phyloP scores from a whole-genome alignment of 169 alveolate genomes.

The Plasmodium cynomolgi region DNA sequence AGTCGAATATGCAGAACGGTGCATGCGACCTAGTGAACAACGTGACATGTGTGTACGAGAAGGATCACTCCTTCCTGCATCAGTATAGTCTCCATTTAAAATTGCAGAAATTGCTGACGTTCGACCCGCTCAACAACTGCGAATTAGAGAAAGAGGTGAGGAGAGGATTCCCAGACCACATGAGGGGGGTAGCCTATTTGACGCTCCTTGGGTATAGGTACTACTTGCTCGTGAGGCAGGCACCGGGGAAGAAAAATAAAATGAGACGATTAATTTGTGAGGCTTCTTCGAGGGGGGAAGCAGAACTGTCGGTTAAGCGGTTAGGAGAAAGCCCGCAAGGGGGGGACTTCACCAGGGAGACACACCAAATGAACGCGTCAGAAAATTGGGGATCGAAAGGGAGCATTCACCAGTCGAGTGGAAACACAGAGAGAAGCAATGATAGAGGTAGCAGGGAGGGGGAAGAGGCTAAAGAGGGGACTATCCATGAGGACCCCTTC shows the following conservation, averaged over 20 bases:
- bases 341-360: background rate
- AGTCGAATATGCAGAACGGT: background rate
- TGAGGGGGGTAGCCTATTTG: slow-evolving; percentile 23
- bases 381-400: background rate
- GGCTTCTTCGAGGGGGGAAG: background rate
- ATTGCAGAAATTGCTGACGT: slow-evolving; percentile 11
- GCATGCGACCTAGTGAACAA: background rate
- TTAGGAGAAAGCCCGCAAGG: background rate
- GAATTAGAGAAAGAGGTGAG: slow-evolving; percentile 14
- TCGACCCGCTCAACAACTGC: slow-evolving; percentile 1
- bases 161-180: slow-evolving; percentile 11
- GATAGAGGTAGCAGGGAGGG: background rate
- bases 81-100: slow-evolving; percentile 41
- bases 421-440: background rate
- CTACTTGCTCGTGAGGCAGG: background rate
- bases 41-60: slow-evolving; percentile 4
- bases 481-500: background rate
- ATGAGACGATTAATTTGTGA: background rate
- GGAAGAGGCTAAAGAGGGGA: background rate
- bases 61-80: slow-evolving; percentile 8
- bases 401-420: background rate
- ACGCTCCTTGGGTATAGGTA: slow-evolving; percentile 26
- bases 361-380: background rate
- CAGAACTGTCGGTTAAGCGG: background rate
- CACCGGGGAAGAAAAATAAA: slow-evolving; percentile 32